Evolutionary conservation across 257 asterid genomes (phyloP).

Genomic region (Schizonepeta tenuifolia): DNA sequence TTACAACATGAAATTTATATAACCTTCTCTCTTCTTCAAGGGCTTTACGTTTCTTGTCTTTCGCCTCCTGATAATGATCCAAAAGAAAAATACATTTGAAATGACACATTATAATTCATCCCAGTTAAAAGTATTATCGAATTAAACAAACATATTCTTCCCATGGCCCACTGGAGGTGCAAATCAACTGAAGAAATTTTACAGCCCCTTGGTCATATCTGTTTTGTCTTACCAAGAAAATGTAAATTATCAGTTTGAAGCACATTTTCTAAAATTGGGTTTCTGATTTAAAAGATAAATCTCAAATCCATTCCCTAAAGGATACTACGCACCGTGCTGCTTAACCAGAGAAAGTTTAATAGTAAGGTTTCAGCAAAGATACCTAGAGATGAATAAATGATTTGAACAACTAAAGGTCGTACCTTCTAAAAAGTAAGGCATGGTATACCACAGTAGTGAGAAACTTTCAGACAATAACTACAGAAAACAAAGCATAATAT

Average conservation of each 20-base stretch:
- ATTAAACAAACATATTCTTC: conserved; percentile 23
- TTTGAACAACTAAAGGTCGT: not conserved
- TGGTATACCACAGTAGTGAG: not conserved
- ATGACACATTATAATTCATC: conserved; percentile 11
- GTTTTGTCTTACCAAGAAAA: conserved; percentile 25
- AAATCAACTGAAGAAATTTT: conserved; percentile 30
- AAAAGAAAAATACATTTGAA: conserved; percentile 25
- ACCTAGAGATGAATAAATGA: not conserved
- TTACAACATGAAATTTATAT: conserved; percentile 18
- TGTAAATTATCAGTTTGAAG: conserved; percentile 19
- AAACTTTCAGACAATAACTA: not conserved
- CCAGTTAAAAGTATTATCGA: conserved; percentile 15
- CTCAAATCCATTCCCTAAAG: not conserved
- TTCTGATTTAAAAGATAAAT: not conserved
- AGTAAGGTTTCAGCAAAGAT: conserved; percentile 7
- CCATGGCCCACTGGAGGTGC: conserved; percentile 23
- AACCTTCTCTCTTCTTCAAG: conserved; percentile 85
- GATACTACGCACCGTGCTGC: not conserved
- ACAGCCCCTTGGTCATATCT: conserved; percentile 22
- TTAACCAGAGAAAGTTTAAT: not conserved
- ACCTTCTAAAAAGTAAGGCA: conserved; percentile 3
- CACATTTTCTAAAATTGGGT: not conserved
- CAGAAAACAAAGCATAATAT: not conserved
- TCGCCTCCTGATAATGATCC: conserved; percentile 72
- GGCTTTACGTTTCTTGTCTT: conserved; percentile 75